phyloP scores from a whole-genome alignment of 768 basidiomycete genomes.

The Agaricus subrufescens region DNA sequence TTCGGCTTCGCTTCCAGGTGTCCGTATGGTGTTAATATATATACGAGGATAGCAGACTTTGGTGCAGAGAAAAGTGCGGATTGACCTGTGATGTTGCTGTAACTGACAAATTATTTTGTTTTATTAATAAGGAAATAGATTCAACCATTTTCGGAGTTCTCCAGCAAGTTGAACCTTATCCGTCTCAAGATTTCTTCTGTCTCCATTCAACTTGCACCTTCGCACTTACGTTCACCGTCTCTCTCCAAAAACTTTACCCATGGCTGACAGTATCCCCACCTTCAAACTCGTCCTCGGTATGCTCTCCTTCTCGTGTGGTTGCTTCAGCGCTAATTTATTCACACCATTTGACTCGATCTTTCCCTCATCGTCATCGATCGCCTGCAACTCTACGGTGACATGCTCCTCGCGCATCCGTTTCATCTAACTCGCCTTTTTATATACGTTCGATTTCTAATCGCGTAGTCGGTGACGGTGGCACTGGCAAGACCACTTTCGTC shows the following conservation, averaged over 20 bases:
- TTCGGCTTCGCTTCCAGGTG: too few species aligned
- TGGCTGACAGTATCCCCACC: constrained; percentile 65
- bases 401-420: constrained; percentile 14
- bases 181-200: constrained; percentile 29
- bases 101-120: too few species aligned
- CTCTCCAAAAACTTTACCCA: constrained; percentile 20
- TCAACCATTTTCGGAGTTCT: constrained; percentile 29
- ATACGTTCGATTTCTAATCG: constrained; percentile 9
- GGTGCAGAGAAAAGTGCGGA: not conserved
- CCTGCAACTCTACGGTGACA: constrained; percentile 34
- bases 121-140: constrained; percentile 11
- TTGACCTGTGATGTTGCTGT: too few species aligned
- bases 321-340: constrained; percentile 16
- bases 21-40: too few species aligned
- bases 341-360: constrained; percentile 19
- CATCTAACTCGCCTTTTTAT: constrained; percentile 15
- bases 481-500: constrained; percentile 98
- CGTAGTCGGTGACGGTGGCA: constrained; percentile 92
- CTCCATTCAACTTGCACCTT: constrained; percentile 25
- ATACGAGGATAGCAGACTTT: too few species aligned
- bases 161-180: constrained; percentile 38
- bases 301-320: constrained; percentile 21
- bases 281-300: constrained; percentile 99
- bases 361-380: constrained; percentile 43
- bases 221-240: constrained; percentile 19